Conservation (phyloP, 176 grass and related monocot species). For the Areca catechu region DNA sequence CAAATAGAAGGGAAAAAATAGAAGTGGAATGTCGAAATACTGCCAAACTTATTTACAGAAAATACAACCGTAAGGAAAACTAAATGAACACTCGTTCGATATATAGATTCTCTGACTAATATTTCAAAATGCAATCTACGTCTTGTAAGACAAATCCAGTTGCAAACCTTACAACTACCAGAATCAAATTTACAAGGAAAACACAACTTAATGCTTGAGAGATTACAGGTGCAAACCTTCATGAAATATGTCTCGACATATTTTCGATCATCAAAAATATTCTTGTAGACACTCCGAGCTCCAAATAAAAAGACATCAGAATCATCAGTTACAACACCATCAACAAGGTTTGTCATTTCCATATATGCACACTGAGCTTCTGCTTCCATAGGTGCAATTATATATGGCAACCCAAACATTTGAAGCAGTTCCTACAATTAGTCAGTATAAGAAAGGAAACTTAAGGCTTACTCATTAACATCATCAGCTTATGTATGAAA, state of each 20-base stretch:
- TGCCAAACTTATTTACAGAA: too few relatives aligned
- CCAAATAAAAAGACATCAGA: conserved; percentile 99
- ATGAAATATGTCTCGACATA: conserved; percentile 98
- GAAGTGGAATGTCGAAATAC: too few relatives aligned
- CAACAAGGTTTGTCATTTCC: conserved; percentile 91
- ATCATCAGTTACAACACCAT: conserved; percentile 96
- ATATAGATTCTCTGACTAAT: too few relatives aligned
- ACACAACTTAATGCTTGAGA: conserved; percentile 2
- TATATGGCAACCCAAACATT: conserved; percentile 99
- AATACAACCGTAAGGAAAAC: too few relatives aligned
- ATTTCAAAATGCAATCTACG: too few relatives aligned
- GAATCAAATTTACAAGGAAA: too few relatives aligned
- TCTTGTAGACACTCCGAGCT: conserved; percentile 86
- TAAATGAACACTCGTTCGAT: too few relatives aligned
- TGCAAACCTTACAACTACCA: too few relatives aligned
- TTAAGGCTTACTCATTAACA: not conserved
- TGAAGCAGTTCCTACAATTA: conserved; percentile 85
- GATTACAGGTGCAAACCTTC: conserved; percentile 50
- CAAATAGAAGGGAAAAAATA: too few relatives aligned
- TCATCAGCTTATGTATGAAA: too few relatives aligned
- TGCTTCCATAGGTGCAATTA: conserved; percentile 89
- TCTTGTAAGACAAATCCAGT: too few relatives aligned
- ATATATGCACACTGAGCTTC: conserved; percentile 99
- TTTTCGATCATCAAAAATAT: conserved; percentile 98
- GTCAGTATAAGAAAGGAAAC: not conserved